These are phyloP conservation scores for Phytophthora citricola DNA, from an alignment of 352 stramenopile genomes.

Conservation along the genomic window DNA sequence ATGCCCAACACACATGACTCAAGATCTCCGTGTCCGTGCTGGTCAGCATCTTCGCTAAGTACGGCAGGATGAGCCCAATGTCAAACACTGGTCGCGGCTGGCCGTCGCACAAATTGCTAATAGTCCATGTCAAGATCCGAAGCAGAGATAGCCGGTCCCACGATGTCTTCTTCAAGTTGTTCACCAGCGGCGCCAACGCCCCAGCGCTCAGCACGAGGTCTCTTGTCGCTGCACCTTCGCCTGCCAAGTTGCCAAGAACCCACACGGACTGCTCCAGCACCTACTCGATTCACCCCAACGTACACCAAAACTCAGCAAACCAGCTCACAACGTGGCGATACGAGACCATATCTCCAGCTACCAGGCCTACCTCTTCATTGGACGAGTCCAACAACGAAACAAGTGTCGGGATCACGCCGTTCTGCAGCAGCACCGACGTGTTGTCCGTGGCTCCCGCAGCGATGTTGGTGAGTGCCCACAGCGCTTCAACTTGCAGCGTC, in stretches of 20 bases:
- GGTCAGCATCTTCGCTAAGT: conserved; percentile 91
- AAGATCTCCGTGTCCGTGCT: conserved; percentile 96
- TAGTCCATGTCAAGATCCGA: conserved; percentile 93
- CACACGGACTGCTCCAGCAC: conserved; percentile 94
- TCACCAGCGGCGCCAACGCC: conserved; percentile 85
- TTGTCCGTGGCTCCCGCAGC: conserved; percentile 92
- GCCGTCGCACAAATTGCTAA: conserved; percentile 93
- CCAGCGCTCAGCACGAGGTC: conserved; percentile 90
- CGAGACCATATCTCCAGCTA: conserved; percentile 20
- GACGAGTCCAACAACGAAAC: conserved; percentile 91
- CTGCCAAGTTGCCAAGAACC: conserved; percentile 93
- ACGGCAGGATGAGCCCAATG: conserved; percentile 89
- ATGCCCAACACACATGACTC: conserved; percentile 95
- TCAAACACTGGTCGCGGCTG: conserved; percentile 91
- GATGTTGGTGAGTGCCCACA: conserved; percentile 97
- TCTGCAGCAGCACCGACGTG: conserved; percentile 92
- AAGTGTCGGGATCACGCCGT: conserved; percentile 91
- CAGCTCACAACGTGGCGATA: conserved; percentile 31
- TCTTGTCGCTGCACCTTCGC: conserved; percentile 87
- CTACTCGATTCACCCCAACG: conserved; percentile 48
- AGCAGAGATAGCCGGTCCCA: conserved; percentile 85
- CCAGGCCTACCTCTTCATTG: conserved; percentile 86
- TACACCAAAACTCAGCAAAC: conserved; percentile 39
- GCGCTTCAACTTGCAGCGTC: conserved; percentile 92
- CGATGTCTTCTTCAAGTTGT: conserved; percentile 90